phyloP scores from a whole-genome alignment of 345 rosid species.

The Citrus maxima region DNA sequence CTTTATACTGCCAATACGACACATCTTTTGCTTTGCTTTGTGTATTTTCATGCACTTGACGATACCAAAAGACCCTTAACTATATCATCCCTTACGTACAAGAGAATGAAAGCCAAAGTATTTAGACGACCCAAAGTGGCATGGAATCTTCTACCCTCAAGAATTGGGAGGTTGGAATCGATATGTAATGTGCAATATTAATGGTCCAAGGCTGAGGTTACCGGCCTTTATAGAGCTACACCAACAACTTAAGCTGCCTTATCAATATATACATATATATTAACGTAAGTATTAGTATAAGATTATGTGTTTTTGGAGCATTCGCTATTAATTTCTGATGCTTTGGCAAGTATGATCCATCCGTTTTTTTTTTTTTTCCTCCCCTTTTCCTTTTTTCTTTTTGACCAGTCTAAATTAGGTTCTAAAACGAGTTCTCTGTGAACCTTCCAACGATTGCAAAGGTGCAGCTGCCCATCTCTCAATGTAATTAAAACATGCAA shows the following conservation, averaged over 20 bases:
- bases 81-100: conserved; percentile 21
- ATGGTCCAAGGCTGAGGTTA: background rate
- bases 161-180: conserved; percentile 2
- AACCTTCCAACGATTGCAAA: background rate
- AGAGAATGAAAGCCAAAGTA: conserved; percentile 10
- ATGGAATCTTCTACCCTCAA: background rate
- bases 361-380: too few species aligned
- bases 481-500: background rate
- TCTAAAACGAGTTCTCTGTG: background rate
- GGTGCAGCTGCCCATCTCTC: background rate
- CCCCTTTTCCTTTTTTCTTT: background rate
- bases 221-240: background rate
- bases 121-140: conserved; percentile 2
- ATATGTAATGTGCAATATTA: background rate
- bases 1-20: conserved; percentile 42
- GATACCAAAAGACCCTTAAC: conserved; percentile 9
- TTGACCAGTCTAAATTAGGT: background rate
- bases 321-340: background rate
- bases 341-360: background rate
- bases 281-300: too few species aligned
- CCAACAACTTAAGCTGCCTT: too few species aligned
- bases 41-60: conserved; percentile 52
- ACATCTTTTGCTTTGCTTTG: conserved; percentile 25
- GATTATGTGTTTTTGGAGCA: background rate
- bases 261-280: too few species aligned